A percentile compares a stretch with the other conserved stretches of the same genome.
Evolutionary conservation across 1,284 basidiomycete genomes (phyloP).

Genomic region (Melampsora larici-populina): DNA sequence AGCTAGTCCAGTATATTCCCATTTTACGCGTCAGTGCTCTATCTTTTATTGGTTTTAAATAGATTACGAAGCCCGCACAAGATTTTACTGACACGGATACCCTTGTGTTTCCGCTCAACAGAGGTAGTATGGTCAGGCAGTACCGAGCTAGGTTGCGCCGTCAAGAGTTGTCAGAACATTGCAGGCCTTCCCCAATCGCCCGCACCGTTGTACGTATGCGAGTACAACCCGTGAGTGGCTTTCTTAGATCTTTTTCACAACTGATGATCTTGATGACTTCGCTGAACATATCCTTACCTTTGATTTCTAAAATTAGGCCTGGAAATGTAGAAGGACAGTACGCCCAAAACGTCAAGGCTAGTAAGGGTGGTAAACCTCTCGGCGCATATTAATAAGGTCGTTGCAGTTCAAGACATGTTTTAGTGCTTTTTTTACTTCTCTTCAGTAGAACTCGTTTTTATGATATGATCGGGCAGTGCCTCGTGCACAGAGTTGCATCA

Average conservation of each 20-base stretch:
- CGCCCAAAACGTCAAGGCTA: background rate
- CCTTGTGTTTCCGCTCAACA: background rate
- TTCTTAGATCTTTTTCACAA: background rate
- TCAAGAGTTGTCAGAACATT: constrained; percentile 6
- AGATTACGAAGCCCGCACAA: background rate
- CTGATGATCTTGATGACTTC: too few relatives aligned
- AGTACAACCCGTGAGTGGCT: constrained; percentile 38
- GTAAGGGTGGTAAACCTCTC: background rate
- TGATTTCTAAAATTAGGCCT: background rate
- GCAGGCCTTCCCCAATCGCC: constrained; percentile 29
- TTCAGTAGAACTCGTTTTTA: background rate
- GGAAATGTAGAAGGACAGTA: constrained; percentile 13
- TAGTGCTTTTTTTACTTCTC: background rate
- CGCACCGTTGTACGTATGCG: constrained; percentile 23
- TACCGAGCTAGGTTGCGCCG: constrained; percentile 31
- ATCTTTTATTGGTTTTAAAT: background rate
- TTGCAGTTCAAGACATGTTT: background rate
- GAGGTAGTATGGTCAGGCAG: constrained; percentile 35
- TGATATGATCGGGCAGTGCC: background rate
- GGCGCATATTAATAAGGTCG: background rate
- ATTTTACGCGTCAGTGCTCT: constrained; percentile 31
- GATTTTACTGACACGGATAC: background rate
- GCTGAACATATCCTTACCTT: background rate
- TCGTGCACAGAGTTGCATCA: too few relatives aligned
- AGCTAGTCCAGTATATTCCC: constrained; percentile 17